These are phyloP conservation scores for Chlamydomonas sp. DNA, from an alignment of 139 green algal species.

Conservation along the genomic window DNA sequence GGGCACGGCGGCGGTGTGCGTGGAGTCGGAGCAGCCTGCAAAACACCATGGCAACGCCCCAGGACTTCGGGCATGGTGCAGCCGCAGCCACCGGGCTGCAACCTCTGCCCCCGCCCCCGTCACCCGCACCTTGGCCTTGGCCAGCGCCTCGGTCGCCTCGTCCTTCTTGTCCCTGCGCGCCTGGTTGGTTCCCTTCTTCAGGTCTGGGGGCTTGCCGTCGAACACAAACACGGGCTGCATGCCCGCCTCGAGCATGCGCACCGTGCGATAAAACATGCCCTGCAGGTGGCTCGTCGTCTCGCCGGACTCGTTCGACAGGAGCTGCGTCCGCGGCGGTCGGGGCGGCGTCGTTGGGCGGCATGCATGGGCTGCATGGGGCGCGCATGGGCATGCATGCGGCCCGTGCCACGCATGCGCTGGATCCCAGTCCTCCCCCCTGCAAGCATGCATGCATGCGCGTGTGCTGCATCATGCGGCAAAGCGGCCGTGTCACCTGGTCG, in stretches of 20 bases:
- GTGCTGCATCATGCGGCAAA: neutral
- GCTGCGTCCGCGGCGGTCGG: constrained; percentile 61
- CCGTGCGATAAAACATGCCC: constrained; percentile 95
- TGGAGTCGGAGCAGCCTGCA: too few species aligned
- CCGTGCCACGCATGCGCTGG: neutral
- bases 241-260: constrained; percentile 86
- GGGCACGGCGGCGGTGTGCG: too few species aligned
- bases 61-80: too few species aligned
- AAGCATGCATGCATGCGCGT: too few species aligned
- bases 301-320: constrained; percentile 86
- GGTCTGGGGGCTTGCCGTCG: constrained; percentile 88
- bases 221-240: constrained; percentile 94
- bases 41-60: too few species aligned
- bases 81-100: too few species aligned
- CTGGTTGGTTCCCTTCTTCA: constrained; percentile 58
- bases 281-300: constrained; percentile 84
- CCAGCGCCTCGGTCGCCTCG: neutral
- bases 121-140: neutral
- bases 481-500: constrained; percentile 11
- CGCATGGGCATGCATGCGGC: too few species aligned
- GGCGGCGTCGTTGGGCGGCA: too few species aligned
- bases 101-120: too few species aligned
- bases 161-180: constrained; percentile 18
- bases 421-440: neutral
- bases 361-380: too few species aligned